Percentiles rank a stretch among this genome's conserved stretches.
Conservation (phyloP, 768 basidiomycete species). For the Xanthoconium stramineum region DNA sequence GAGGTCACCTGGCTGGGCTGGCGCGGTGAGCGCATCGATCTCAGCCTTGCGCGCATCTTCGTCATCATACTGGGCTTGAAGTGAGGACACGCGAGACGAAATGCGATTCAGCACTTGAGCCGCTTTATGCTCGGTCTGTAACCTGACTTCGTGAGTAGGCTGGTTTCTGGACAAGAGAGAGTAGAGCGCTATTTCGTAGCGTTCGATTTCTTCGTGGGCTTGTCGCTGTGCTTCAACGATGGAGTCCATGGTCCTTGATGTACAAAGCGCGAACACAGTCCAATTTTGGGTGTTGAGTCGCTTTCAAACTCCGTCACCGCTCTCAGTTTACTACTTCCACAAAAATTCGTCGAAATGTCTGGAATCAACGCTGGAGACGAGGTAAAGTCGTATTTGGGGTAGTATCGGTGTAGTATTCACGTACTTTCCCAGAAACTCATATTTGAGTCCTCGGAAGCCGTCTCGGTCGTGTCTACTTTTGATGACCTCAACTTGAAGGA, state of each 20-base stretch:
- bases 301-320: constrained; percentile 55
- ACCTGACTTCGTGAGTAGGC: constrained; percentile 55
- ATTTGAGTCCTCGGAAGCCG: constrained; percentile 92
- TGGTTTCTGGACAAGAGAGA: constrained; percentile 71
- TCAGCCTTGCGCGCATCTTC: constrained; percentile 69
- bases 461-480: constrained; percentile 85
- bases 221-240: constrained; percentile 92
- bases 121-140: constrained; percentile 86
- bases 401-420: constrained; percentile 6
- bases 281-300: not conserved
- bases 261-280: not conserved
- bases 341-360: constrained; percentile 57
- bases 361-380: constrained; percentile 87
- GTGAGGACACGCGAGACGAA: constrained; percentile 57
- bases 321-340: constrained; percentile 27
- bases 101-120: constrained; percentile 87
- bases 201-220: constrained; percentile 93
- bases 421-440: constrained; percentile 67
- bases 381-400: constrained; percentile 37
- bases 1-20: constrained; percentile 65
- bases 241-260: constrained; percentile 71
- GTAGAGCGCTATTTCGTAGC: constrained; percentile 84
- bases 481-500: constrained; percentile 92
- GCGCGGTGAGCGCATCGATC: constrained; percentile 56
- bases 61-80: constrained; percentile 77